Conservation (phyloP, 2,329 filamentous ascomycete species). For the Bertia moriformis region DNA sequence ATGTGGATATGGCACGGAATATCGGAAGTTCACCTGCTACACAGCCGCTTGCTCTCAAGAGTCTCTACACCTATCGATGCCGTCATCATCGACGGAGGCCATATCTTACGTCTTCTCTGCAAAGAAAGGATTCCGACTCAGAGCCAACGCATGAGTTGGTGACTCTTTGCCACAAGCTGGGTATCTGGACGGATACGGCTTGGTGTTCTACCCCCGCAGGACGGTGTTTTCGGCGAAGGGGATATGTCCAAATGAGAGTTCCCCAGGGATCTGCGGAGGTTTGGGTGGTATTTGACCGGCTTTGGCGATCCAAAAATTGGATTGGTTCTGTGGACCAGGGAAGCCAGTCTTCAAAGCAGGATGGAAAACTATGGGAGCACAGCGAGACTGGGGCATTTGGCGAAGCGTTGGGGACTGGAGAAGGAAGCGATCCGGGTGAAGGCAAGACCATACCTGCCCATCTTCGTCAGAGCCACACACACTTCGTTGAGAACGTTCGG, state of each 20-base stretch:
- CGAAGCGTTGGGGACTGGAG: constrained; percentile 34
- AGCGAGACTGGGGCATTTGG: constrained; percentile 35
- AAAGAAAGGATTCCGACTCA: constrained; percentile 40
- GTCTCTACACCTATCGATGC: constrained; percentile 45
- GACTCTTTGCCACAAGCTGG: constrained; percentile 38
- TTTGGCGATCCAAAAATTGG: constrained; percentile 44
- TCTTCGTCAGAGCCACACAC: constrained; percentile 32
- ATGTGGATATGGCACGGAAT: constrained; percentile 22
- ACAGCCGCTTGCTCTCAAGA: constrained; percentile 34
- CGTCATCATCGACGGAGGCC: constrained; percentile 45
- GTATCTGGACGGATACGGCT: constrained; percentile 45
- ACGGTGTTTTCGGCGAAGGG: constrained; percentile 36
- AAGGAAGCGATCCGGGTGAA: constrained; percentile 25
- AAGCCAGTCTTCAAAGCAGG: constrained; percentile 9
- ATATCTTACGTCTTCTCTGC: constrained; percentile 37
- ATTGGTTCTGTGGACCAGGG: constrained; percentile 26
- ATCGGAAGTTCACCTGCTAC: constrained; percentile 13
- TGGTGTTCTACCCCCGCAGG: constrained; percentile 44
- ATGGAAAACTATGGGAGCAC: constrained; percentile 40
- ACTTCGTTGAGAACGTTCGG: constrained; percentile 33
- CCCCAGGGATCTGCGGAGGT: constrained; percentile 39
- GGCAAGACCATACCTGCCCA: constrained; percentile 38
- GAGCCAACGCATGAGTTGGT: constrained; percentile 46
- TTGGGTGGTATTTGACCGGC: constrained; percentile 45
- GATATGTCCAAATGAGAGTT: constrained; percentile 38